phyloP scores from a whole-genome alignment of 495 filamentous ascomycete species.

The Aspergillus asperescens region DNA sequence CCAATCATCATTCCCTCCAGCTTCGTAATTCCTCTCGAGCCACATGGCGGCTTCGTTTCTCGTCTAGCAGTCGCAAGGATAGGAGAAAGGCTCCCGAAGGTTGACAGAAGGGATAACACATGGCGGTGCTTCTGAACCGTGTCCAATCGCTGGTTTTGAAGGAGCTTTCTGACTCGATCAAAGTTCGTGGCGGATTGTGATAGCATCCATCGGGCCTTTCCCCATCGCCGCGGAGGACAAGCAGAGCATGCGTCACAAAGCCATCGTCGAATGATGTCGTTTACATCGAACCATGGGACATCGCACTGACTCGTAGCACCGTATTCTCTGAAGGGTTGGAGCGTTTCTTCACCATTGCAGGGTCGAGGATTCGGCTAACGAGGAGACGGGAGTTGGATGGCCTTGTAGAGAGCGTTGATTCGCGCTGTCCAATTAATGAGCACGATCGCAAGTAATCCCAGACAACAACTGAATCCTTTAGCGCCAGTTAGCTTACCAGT shows the following conservation, averaged over 20 bases:
- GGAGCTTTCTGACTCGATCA: background rate
- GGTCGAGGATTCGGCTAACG: background rate
- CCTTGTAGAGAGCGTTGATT: slow-evolving; percentile 3
- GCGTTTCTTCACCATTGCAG: background rate
- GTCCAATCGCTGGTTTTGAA: slow-evolving; percentile 7
- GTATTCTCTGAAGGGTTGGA: background rate
- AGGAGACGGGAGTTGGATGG: background rate
- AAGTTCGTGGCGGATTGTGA: slow-evolving; percentile 17
- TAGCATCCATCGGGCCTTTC: slow-evolving; percentile 7
- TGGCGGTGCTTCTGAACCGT: background rate
- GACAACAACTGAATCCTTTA: background rate
- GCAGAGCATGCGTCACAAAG: background rate
- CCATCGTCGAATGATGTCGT: background rate
- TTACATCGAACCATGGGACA: background rate
- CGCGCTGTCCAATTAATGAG: background rate
- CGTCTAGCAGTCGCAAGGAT: slow-evolving; percentile 6
- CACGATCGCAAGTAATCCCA: background rate
- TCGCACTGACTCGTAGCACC: background rate
- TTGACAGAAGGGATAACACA: slow-evolving; percentile 7
- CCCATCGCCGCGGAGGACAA: slow-evolving; percentile 10
- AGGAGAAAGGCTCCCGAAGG: slow-evolving; percentile 7
- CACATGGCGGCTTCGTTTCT: slow-evolving; percentile 13
- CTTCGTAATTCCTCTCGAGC: background rate
- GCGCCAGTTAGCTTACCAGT: slow-evolving; percentile 1
- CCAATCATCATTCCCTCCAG: slow-evolving; percentile 9